phyloP scores from a whole-genome alignment of 1,284 basidiomycete species.

The Moesziomyces globuligerus region DNA sequence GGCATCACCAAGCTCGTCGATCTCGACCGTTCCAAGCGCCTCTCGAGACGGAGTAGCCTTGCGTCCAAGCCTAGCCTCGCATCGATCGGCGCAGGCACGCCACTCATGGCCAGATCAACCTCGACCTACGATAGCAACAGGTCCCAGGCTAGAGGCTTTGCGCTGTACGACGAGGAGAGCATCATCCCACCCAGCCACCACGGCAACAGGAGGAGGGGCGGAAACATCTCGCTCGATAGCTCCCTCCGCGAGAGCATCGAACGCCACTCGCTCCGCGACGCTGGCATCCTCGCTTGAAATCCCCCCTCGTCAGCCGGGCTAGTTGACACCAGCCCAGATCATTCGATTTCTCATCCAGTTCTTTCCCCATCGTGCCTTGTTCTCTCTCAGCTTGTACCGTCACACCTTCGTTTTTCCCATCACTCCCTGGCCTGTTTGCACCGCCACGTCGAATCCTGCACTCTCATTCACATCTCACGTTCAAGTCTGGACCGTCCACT shows the following conservation, averaged over 20 bases:
- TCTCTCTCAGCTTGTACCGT: too few species aligned
- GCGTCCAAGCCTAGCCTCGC: constrained; percentile 5
- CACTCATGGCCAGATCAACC: neutral
- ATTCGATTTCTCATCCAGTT: too few species aligned
- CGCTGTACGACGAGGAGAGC: constrained; percentile 13
- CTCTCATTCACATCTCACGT: too few species aligned
- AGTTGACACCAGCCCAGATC: too few species aligned
- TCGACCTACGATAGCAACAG: neutral
- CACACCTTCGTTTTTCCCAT: too few species aligned
- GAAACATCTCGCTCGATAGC: neutral
- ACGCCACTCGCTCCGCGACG: constrained; percentile 15
- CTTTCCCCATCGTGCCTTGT: too few species aligned
- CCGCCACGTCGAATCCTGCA: too few species aligned
- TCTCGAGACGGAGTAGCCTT: constrained; percentile 1
- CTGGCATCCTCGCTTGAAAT: neutral
- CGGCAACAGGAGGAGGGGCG: neutral
- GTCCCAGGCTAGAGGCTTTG: neutral
- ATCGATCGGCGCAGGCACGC: constrained; percentile 1
- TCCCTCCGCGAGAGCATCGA: constrained; percentile 20
- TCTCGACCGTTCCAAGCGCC: neutral
- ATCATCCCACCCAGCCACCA: constrained; percentile 17
- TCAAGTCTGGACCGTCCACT: too few species aligned
- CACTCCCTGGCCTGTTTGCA: too few species aligned
- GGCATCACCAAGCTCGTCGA: constrained; percentile 24
- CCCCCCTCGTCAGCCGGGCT: neutral